phyloP scores from a whole-genome alignment of 129 eudicot genomes.

The Lactuca sativa region DNA sequence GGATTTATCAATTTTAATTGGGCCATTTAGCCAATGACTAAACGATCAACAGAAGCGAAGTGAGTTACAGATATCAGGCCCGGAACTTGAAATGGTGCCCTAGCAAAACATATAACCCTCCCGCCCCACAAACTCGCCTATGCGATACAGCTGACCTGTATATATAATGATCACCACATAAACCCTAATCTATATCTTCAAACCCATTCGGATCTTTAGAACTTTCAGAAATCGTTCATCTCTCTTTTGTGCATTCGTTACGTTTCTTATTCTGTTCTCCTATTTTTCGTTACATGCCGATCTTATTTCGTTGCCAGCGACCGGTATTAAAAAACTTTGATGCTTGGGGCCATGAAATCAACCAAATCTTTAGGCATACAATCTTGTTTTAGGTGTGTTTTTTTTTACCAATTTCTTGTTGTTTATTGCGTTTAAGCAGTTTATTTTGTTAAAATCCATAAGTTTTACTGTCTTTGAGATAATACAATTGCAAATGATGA shows the following conservation, averaged over 20 bases:
- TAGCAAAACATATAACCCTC: slow-evolving; percentile 3
- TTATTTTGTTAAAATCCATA: too few species aligned
- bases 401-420: not conserved
- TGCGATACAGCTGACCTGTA: not conserved
- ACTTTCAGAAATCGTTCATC: too few species aligned
- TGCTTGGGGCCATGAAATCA: slow-evolving; percentile 25
- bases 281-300: not conserved
- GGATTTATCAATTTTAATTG: too few species aligned
- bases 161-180: not conserved
- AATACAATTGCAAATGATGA: slow-evolving; percentile 31
- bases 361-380: slow-evolving; percentile 29
- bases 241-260: not conserved
- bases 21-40: too few species aligned
- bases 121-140: not conserved
- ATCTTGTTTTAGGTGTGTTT: not conserved
- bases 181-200: not conserved
- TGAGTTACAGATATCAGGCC: not conserved
- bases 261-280: not conserved
- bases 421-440: not conserved
- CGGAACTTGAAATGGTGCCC: not conserved
- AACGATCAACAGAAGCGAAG: too few species aligned
- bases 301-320: slow-evolving; percentile 10
- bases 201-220: not conserved
- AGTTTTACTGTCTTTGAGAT: not conserved
- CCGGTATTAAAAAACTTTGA: slow-evolving; percentile 33